A percentile compares a stretch with the other conserved stretches of the same genome.
phyloP scores from a whole-genome alignment of 176 grass and related monocot species.

The Areca catechu region DNA sequence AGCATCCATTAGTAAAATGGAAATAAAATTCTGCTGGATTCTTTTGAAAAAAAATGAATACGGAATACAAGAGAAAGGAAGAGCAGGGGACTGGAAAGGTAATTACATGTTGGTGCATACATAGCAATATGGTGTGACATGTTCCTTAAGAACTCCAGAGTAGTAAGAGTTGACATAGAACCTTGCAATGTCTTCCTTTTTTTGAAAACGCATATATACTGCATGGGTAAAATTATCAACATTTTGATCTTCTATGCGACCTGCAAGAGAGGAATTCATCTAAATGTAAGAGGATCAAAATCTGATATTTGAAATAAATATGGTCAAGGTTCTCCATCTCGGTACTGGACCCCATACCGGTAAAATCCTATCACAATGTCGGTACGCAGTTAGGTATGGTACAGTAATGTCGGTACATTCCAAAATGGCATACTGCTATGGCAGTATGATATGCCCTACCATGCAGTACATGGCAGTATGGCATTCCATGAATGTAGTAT shows the following conservation, averaged over 20 bases:
- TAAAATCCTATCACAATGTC: too few relatives aligned
- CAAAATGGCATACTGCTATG: too few relatives aligned
- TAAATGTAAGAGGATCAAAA: conserved; percentile 5
- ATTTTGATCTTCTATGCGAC: conserved; percentile 56
- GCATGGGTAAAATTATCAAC: conserved; percentile 74
- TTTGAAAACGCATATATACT: conserved; percentile 79
- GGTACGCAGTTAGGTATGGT: too few relatives aligned
- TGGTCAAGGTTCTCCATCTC: too few relatives aligned
- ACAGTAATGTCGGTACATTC: too few relatives aligned
- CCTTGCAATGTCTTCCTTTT: conserved; percentile 63
- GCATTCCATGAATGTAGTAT: too few relatives aligned
- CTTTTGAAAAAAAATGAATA: not conserved
- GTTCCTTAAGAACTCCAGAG: conserved; percentile 57
- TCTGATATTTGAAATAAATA: too few relatives aligned
- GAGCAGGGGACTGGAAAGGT: conserved; percentile 39
- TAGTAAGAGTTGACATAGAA: conserved; percentile 65
- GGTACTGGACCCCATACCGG: too few relatives aligned
- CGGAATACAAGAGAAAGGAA: not conserved
- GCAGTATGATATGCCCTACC: too few relatives aligned
- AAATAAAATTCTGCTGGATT: too few relatives aligned
- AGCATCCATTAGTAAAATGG: too few relatives aligned
- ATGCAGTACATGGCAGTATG: too few relatives aligned
- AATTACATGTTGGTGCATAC: conserved; percentile 85
- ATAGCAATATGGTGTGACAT: conserved; percentile 76
- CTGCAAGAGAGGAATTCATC: conserved; percentile 30